Evolutionary conservation across 1,284 basidiomycete genomes (phyloP), one percentile per base, ranked within the genome.

Genomic region (Austroboletus novae-zelandiae): DNA sequence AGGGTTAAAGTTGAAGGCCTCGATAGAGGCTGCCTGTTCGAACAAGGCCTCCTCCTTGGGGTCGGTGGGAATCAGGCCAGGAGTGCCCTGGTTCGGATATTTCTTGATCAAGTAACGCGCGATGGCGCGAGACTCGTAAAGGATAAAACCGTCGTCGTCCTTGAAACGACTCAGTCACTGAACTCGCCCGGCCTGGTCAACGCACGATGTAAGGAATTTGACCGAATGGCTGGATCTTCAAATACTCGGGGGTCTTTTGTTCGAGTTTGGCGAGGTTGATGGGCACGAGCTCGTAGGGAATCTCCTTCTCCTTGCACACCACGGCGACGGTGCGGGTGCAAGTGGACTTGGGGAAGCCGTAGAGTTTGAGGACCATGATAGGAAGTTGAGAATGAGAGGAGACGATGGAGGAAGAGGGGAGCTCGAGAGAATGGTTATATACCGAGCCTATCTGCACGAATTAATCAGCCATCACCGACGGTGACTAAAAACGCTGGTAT

Each of bases 121-220:
- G 52, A 84, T 82, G 3, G 81, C 80, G 34, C 81, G 76, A 32
- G 74, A 76, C 61, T 84, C 78, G 61, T 65, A 79, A 41, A 78
- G 55, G 45, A 63, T 54, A 64, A 77, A 74, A 15, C 73, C 72
- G 42, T 79, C 76, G 43, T 79, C 74, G 40, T 77, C 70, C 68
- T 66, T 20, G 23, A 6, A 10, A n/a, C 13, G 25, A 5, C 5
- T 23, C 20, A 23, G 20, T 23, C 20, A 4, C 4, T 23, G 20
- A n/a, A 23, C 20, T 23, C 20, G 20, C 11, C 5, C 23, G 27
- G 4, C 1, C 20, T 6, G 9, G 6, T 0, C 37, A 9, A 65
- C 74, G 35, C 53, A 80, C 79, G 49, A 88, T 73, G 65, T 77
- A 83, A 2, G 84, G 85, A 53, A 87, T 65, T 62, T 83, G 80